These are phyloP conservation scores for Aspergillus jensenii DNA, from an alignment of 2,329 filamentous ascomycete species.

Conservation along the genomic window DNA sequence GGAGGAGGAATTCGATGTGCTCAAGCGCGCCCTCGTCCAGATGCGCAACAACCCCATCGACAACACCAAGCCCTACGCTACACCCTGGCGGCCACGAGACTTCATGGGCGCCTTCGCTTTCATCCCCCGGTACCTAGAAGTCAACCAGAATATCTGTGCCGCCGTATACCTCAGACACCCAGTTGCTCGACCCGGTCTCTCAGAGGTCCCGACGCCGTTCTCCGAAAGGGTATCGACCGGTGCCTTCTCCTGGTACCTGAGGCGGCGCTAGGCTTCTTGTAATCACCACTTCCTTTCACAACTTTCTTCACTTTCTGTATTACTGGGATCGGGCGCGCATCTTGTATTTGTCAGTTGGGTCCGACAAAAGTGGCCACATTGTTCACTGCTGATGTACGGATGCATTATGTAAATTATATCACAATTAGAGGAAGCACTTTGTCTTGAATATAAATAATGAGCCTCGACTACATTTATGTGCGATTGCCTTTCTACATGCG, in stretches of 20 bases:
- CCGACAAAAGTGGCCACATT: slow-evolving; percentile 14
- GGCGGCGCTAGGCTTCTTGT: slow-evolving; percentile 61
- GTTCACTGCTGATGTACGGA: slow-evolving; percentile 7
- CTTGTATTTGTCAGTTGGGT: slow-evolving; percentile 13
- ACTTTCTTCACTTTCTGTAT: slow-evolving; percentile 33
- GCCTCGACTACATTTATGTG: not conserved
- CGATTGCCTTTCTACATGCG: not conserved
- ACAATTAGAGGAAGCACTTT: not conserved
- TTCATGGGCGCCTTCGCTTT: slow-evolving; percentile 94
- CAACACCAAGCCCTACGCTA: slow-evolving; percentile 76
- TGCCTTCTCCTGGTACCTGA: slow-evolving; percentile 92
- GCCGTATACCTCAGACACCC: slow-evolving; percentile 95
- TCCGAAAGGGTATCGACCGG: slow-evolving; percentile 68
- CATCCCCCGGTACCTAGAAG: slow-evolving; percentile 91
- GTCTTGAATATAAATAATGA: not conserved
- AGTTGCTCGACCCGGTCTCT: slow-evolving; percentile 75
- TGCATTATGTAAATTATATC: slow-evolving; percentile 18
- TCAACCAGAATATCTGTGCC: slow-evolving; percentile 95
- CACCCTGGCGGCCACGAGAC: slow-evolving; percentile 82
- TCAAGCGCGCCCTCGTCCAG: slow-evolving; percentile 58
- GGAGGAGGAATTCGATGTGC: slow-evolving; percentile 47
- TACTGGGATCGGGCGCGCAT: slow-evolving; percentile 34
- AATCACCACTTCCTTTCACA: slow-evolving; percentile 17
- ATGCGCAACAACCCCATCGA: slow-evolving; percentile 77
- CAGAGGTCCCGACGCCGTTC: slow-evolving; percentile 86